phyloP scores from a whole-genome alignment of 75 land plant species.

The Sequoia sempervirens region DNA sequence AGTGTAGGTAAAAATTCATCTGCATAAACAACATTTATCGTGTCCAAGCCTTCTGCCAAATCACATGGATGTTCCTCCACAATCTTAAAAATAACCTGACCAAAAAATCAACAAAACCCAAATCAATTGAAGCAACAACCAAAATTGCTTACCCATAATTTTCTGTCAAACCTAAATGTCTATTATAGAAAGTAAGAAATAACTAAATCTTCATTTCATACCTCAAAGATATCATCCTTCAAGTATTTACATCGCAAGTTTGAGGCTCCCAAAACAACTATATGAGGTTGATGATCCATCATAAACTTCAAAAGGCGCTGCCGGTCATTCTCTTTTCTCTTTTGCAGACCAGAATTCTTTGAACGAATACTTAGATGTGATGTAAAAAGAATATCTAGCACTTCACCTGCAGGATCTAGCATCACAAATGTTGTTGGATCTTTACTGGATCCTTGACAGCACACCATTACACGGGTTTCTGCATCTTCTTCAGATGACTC shows the following conservation, averaged over 20 bases:
- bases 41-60: slow-evolving; percentile 68
- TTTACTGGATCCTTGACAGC: slow-evolving; percentile 85
- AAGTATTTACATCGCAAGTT: slow-evolving; percentile 61
- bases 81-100: slow-evolving; percentile 78
- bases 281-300: slow-evolving; percentile 86
- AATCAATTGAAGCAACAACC: neutral
- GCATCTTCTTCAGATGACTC: slow-evolving; percentile 54
- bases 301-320: slow-evolving; percentile 77
- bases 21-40: slow-evolving; percentile 50
- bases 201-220: slow-evolving; percentile 11
- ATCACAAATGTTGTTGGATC: slow-evolving; percentile 96
- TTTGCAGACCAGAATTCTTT: slow-evolving; percentile 56
- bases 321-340: slow-evolving; percentile 80
- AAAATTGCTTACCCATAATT: neutral
- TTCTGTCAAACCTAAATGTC: neutral
- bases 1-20: slow-evolving; percentile 87
- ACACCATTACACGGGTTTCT: slow-evolving; percentile 75
- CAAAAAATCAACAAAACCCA: slow-evolving; percentile 2
- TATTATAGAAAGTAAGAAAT: neutral
- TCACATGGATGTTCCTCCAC: slow-evolving; percentile 88
- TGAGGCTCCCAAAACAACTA: slow-evolving; percentile 78
- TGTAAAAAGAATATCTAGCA: slow-evolving; percentile 72
- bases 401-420: slow-evolving; percentile 86
- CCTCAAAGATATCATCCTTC: slow-evolving; percentile 79
- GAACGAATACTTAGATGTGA: slow-evolving; percentile 59